These are phyloP conservation scores for Crucihimalaya himalaica DNA, from an alignment of 345 rosid species.

Conservation along the genomic window DNA sequence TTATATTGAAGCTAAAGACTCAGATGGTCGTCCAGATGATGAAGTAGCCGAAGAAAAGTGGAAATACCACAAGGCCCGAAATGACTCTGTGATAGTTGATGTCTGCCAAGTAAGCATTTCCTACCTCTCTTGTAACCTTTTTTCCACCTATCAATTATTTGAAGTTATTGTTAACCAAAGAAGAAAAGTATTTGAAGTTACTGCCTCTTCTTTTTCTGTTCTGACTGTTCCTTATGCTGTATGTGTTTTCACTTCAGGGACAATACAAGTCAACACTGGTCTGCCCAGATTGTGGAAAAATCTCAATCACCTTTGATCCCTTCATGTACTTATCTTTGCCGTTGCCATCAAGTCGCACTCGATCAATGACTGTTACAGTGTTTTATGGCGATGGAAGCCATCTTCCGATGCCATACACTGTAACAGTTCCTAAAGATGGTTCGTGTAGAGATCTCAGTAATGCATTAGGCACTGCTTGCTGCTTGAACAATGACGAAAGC, in stretches of 20 bases:
- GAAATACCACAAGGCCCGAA: slow-evolving; percentile 90
- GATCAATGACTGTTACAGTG: slow-evolving; percentile 83
- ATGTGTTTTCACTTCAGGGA: slow-evolving; percentile 61
- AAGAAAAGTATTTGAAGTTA: not conserved
- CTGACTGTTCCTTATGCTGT: slow-evolving; percentile 14
- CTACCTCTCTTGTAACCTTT: not conserved
- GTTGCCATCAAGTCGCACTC: slow-evolving; percentile 76
- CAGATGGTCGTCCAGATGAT: slow-evolving; percentile 73
- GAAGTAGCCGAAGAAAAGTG: slow-evolving; percentile 91
- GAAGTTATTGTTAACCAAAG: not conserved
- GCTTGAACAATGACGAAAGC: slow-evolving; percentile 75
- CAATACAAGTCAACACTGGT: slow-evolving; percentile 95
- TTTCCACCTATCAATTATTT: not conserved
- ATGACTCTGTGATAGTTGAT: slow-evolving; percentile 97
- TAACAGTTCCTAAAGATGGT: slow-evolving; percentile 73
- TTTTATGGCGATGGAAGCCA: slow-evolving; percentile 72
- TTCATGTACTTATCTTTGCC: slow-evolving; percentile 94
- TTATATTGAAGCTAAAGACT: slow-evolving; percentile 84
- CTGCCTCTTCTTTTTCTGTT: slow-evolving; percentile 6
- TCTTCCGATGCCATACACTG: slow-evolving; percentile 79
- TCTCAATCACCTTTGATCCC: slow-evolving; percentile 92
- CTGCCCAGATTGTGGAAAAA: slow-evolving; percentile 82
- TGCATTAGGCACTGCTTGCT: slow-evolving; percentile 71
- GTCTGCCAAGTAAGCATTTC: slow-evolving; percentile 74
- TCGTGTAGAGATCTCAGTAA: slow-evolving; percentile 67